Conservation (phyloP, 2,329 filamentous ascomycete genomes). For the Trichoderma simmonsii region DNA sequence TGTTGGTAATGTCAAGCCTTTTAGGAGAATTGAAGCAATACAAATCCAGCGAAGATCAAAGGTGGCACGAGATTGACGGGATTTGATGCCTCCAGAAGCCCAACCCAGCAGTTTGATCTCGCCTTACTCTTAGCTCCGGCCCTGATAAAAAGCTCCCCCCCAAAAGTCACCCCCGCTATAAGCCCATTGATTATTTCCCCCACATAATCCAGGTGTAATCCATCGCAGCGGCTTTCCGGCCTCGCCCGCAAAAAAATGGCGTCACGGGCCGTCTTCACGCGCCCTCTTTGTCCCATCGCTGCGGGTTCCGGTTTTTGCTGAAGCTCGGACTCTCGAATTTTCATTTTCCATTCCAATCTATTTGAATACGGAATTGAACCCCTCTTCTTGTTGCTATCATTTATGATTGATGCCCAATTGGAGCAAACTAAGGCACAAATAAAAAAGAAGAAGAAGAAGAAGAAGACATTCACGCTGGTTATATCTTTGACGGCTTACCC, state of each 20-base stretch:
- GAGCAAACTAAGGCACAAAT: neutral
- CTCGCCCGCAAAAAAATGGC: constrained; percentile 13
- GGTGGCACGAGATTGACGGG: neutral
- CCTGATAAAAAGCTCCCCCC: neutral
- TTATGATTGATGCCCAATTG: neutral
- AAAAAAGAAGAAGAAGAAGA: neutral
- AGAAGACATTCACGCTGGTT: neutral
- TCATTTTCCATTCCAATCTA: neutral
- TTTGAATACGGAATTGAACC: neutral
- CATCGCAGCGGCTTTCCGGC: constrained; percentile 1
- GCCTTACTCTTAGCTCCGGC: neutral
- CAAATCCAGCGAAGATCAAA: neutral
- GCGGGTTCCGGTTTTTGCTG: neutral
- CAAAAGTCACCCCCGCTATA: constrained; percentile 11
- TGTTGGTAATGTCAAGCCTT: neutral
- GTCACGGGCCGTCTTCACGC: constrained; percentile 16
- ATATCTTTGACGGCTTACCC: too few species aligned
- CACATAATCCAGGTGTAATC: neutral
- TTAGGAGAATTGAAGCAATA: neutral
- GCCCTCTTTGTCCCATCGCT: neutral
- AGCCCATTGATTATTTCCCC: neutral
- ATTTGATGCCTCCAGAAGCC: neutral
- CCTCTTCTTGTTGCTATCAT: neutral
- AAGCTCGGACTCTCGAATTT: neutral
- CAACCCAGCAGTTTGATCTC: neutral